These are phyloP conservation scores for Wallacemonas rigidus DNA, from an alignment of 208 protist genomes.

Conservation along the genomic window DNA sequence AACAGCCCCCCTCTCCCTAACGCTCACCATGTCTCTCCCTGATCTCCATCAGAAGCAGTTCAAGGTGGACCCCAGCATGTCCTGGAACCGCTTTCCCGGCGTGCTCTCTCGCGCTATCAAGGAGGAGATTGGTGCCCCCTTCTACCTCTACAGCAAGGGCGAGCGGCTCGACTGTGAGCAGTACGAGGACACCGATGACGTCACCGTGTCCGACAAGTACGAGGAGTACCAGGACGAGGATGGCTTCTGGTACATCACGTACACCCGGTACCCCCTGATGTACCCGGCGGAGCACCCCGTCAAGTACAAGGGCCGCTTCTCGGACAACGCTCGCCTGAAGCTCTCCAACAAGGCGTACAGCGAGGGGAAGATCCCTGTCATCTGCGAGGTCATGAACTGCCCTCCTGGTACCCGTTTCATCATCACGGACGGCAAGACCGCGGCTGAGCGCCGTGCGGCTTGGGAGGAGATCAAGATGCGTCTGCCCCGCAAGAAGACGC, in stretches of 20 bases:
- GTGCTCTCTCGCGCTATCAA: constrained; percentile 1
- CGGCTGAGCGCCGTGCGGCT: background rate
- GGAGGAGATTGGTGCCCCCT: constrained; percentile 9
- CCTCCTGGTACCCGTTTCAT: constrained; percentile 4
- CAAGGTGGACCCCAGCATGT: constrained; percentile 13
- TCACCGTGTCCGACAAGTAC: constrained; percentile 9
- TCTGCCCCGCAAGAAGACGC: constrained; percentile 30
- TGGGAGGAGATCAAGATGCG: constrained; percentile 14
- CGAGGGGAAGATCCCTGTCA: constrained; percentile 21
- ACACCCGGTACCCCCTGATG: constrained; percentile 6
- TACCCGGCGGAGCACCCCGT: constrained; percentile 5
- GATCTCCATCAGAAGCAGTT: constrained; percentile 5
- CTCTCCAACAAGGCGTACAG: constrained; percentile 1
- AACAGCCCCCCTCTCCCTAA: background rate
- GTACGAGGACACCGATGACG: constrained; percentile 1
- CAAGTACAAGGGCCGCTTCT: background rate
- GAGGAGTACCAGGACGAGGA: constrained; percentile 12
- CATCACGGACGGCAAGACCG: constrained; percentile 20
- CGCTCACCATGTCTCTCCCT: constrained; percentile 2
- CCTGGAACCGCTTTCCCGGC: constrained; percentile 9
- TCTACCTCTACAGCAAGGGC: constrained; percentile 7
- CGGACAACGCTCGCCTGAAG: background rate
- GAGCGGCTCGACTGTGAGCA: constrained; percentile 3
- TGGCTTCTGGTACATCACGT: constrained; percentile 12
- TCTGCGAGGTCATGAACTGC: constrained; percentile 15